Conservation (phyloP, 768 basidiomycete species). For the Trametes cinnabarina region DNA sequence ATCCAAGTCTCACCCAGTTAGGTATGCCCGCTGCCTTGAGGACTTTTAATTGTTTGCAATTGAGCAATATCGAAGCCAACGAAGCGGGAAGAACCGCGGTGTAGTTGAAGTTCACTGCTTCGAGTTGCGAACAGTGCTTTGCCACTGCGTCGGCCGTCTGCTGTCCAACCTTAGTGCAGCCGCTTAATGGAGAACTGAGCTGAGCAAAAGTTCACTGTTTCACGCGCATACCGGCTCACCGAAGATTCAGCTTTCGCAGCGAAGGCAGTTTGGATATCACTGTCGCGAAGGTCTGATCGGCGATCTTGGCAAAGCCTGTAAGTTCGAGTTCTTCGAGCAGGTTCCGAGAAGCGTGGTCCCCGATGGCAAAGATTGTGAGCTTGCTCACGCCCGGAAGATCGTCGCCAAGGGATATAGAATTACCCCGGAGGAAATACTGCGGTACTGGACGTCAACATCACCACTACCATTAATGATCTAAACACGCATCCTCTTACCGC, state of each 20-base stretch:
- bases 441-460: no score
- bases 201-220: background rate
- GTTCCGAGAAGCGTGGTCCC: conserved; percentile 18
- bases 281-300: conserved; percentile 51
- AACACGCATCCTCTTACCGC: no score
- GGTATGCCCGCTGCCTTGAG: conserved; percentile 62
- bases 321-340: conserved; percentile 49
- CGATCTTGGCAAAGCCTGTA: conserved; percentile 49
- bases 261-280: conserved; percentile 44
- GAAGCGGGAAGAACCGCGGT: conserved; percentile 53
- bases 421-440: conserved; percentile 64
- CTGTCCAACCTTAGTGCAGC: conserved; percentile 55
- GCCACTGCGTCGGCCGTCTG: conserved; percentile 46
- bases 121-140: conserved; percentile 42
- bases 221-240: conserved; percentile 36
- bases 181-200: conserved; percentile 38
- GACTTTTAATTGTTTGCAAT: conserved; percentile 44
- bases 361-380: conserved; percentile 48
- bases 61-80: conserved; percentile 43
- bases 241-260: conserved; percentile 49
- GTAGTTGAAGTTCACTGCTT: conserved; percentile 55
- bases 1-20: conserved; percentile 49
- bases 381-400: conserved; percentile 53
- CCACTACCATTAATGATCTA: no score
- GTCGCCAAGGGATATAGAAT: conserved; percentile 44